Evolutionary conservation across 1,139 yeast genomes (phyloP).

Genomic region (Saccharomyces uvarum): DNA sequence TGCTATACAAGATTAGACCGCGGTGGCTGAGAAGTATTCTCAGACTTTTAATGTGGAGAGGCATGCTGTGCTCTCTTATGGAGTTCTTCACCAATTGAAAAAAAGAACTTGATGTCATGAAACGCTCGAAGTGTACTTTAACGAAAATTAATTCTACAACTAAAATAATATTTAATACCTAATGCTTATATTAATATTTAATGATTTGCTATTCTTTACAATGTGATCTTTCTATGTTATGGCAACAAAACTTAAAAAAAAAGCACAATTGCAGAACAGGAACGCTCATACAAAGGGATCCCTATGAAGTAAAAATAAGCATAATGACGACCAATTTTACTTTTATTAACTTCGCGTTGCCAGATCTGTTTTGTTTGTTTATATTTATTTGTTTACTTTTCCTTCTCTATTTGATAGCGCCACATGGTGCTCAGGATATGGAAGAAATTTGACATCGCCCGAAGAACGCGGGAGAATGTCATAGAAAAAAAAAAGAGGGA

Average conservation of each 20-base stretch:
- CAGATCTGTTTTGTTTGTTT: neutral
- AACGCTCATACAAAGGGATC: no score
- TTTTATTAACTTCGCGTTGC: neutral
- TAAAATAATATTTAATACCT: neutral
- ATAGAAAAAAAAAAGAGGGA: neutral
- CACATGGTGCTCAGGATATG: neutral
- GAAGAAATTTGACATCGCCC: neutral
- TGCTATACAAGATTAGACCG: conserved; percentile 46
- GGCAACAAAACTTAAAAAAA: no score
- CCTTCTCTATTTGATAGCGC: neutral
- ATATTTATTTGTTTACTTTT: neutral
- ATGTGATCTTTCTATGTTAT: no score
- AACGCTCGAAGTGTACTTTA: neutral
- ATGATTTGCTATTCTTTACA: neutral
- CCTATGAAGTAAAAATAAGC: no score
- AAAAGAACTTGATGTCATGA: neutral
- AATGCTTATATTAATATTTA: neutral
- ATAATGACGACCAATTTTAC: no score
- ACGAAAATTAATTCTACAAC: neutral
- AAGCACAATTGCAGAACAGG: no score
- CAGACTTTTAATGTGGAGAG: conserved; percentile 56
- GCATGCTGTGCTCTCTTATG: conserved; percentile 52
- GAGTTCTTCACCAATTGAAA: conserved; percentile 35
- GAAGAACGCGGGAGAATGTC: neutral
- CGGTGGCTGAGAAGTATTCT: conserved; percentile 38